These are phyloP conservation scores for Crucihimalaya himalaica DNA, from an alignment of 345 rosid genomes.

Conservation along the genomic window DNA sequence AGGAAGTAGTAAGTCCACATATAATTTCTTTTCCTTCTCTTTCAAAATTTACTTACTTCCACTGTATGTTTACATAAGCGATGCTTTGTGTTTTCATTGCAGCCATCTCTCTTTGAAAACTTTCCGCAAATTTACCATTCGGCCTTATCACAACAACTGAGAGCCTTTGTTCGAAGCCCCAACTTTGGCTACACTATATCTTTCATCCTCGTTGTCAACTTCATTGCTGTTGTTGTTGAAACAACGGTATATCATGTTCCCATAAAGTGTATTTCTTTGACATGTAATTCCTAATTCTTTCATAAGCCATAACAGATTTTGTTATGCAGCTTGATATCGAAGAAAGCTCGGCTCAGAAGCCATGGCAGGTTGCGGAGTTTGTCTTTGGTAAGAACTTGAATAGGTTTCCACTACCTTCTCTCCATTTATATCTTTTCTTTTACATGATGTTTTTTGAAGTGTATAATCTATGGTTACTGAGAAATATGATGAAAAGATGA, in stretches of 20 bases:
- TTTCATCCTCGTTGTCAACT: conserved; percentile 72
- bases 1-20: conserved; percentile 71
- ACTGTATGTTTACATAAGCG: conserved; percentile 34
- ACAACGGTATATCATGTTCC: conserved; percentile 68
- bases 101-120: conserved; percentile 77
- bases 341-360: conserved; percentile 79
- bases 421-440: not conserved
- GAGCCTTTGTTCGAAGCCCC: conserved; percentile 66
- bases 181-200: conserved; percentile 75
- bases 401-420: conserved; percentile 12
- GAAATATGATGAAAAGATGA: not conserved
- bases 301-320: not conserved
- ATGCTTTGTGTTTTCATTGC: conserved; percentile 42
- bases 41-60: conserved; percentile 49
- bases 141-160: conserved; percentile 68
- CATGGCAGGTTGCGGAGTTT: conserved; percentile 88
- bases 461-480: not conserved
- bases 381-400: conserved; percentile 71
- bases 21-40: conserved; percentile 28
- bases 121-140: conserved; percentile 65
- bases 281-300: not conserved
- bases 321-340: conserved; percentile 86
- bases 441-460: not conserved
- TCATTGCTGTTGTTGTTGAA: conserved; percentile 81
- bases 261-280: conserved; percentile 6